Evolutionary conservation across 1,139 yeast species (phyloP), one percentile per base, ranked within the genome.

Genomic region (Nakaseomyces glabratus): DNA sequence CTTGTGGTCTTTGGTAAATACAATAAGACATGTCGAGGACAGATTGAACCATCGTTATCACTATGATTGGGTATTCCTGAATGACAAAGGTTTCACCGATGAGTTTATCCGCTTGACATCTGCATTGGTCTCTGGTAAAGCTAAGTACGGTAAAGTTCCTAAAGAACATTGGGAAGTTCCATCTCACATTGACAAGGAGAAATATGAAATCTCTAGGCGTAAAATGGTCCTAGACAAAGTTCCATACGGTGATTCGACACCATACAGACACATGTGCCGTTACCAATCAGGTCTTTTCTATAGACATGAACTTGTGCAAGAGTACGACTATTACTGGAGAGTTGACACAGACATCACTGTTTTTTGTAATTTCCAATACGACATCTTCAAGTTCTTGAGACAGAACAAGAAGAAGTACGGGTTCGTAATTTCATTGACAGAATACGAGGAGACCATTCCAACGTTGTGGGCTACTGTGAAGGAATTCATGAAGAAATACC

Each of bases 261-360:
- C 81, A 18, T 79, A 80, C 59, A 72, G 86, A 65, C 84, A 78
- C 61, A 86, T 86, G 95, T 86, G 96, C 60, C 76, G 96, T 55
- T 86, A 68, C 56, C 93, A 86, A 58, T 77, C 90, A 22, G 96
- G 96, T 1, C 82, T 85, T 61, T 85, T 86, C 65, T 86, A 73
- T 67, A 71, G 82, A 60, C 93, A 82, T 51, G 76, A 73, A 31
- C 57, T 81, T 33, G 62, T 84, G 69, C 67, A 66, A 41, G 78
- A 79, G 28, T 85, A 78, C 58, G 84, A 79, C 46, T 85, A 76
- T 64, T 86, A 84, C 65, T 86, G 96, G 95, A 76, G 96, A 61
- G 95, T 86, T 39, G 96, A 86, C 61, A 95, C 95, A 20, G 88
- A 79, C 52, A 73, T 82, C 54, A 68, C 71, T 50, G 67, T 84